Base-by-base conservation (phyloP, 2,329 filamentous ascomycete species). In the Aspergillus proliferans region DNA sequence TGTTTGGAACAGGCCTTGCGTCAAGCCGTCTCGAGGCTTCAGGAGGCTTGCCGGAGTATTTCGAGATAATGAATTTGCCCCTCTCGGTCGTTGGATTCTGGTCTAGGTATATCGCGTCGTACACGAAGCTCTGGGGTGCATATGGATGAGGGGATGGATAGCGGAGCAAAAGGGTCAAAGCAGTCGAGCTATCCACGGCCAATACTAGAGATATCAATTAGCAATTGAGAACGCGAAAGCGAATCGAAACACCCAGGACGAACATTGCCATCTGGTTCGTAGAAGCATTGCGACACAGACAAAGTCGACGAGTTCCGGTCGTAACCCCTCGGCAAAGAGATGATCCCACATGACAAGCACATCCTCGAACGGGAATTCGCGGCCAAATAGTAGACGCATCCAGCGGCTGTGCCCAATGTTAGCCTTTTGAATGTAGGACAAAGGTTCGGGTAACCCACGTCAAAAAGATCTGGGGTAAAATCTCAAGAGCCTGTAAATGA, bases 231-330 rank as follows among this genome's bases (percentile, higher is more conserved):
- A 52, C 58, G 8, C 55, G 58, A 45, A 19, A 51, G 50, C 22
- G 18, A 19, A 46, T 12, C 8, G 21, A n/a, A 18, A 28, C 70
- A 12, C 26, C 10, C 6, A 42, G 14, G 21, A 59, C 85, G 75
- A 72, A 93, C 88, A 73, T 58, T 91, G 82, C 91, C 91, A 96
- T 49, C 92, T 83, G 58, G 97, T 89, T 45, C 93, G 82, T 42
- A 98, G 75, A 21, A 98, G 75, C 91, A 98, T 97, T 5, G 90
- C 85, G 46, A 96, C 83, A 58, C 91, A 96, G n/a, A 96, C 84
- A 48, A 93, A 78, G 62, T 97, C 89, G 57, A 97, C 83, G 28
- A 97, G 74, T 45, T 90, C 83, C 24, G 95, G 71, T 0, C 81
- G 79, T 6, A 92, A 80, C 59, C 95, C 91, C 60, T 94, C 83